A percentile compares a stretch with the other conserved stretches of the same genome.
phyloP scores from a whole-genome alignment of 2,329 filamentous ascomycete genomes.

The Paramyrothecium roridum region DNA sequence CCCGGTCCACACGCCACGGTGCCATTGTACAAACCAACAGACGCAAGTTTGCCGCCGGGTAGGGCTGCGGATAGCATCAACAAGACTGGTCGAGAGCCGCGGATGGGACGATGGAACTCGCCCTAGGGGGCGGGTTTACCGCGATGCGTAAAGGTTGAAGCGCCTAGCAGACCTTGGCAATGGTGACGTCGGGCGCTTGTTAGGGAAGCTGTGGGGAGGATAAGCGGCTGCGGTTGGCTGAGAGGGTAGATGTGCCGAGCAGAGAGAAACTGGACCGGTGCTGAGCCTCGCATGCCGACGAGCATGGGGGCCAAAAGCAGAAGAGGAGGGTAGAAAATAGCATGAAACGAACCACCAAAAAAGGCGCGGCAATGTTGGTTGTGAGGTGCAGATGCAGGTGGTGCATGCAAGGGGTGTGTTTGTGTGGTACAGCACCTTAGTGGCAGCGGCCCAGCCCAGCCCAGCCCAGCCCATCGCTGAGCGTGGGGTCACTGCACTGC shows the following conservation, averaged over 20 bases:
- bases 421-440: no score
- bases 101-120: background rate
- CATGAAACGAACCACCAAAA: background rate
- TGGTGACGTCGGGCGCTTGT: background rate
- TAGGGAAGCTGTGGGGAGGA: background rate
- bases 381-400: background rate
- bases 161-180: background rate
- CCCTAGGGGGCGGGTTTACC: background rate
- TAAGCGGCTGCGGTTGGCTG: background rate
- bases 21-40: background rate
- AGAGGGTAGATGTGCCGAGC: background rate
- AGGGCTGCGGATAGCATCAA: background rate
- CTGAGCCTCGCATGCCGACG: background rate
- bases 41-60: background rate
- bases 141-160: background rate
- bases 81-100: background rate
- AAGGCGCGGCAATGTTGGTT: background rate
- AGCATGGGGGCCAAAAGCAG: background rate
- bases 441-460: background rate
- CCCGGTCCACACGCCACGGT: constrained; percentile 1
- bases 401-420: background rate
- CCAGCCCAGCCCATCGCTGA: no score
- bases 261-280: background rate
- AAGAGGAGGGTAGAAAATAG: background rate
- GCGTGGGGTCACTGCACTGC: background rate